Evolutionary conservation across 108 stramenopile species (phyloP).

Genomic region (Cylindrotheca closterium): DNA sequence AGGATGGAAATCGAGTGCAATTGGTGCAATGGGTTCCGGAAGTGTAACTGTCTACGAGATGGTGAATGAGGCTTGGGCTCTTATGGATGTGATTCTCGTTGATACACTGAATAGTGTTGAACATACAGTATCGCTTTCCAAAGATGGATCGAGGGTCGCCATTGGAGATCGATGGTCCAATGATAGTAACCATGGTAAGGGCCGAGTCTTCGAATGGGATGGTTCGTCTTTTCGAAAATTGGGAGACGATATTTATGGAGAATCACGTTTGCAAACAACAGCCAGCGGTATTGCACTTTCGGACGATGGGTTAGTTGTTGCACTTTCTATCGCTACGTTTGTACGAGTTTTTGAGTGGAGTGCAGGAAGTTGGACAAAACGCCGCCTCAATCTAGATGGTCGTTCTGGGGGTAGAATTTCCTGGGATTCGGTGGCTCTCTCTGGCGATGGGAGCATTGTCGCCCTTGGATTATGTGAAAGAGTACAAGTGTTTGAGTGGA

Average conservation of each 20-base stretch:
- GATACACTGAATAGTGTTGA: constrained; percentile 20
- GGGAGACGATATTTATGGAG: constrained; percentile 26
- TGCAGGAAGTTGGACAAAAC: not conserved
- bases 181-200: constrained; percentile 24
- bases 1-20: constrained; percentile 27
- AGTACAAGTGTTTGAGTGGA: not conserved
- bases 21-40: constrained; percentile 4
- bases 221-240: not conserved
- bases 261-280: constrained; percentile 18
- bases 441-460: not conserved
- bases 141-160: constrained; percentile 32
- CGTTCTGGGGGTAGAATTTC: not conserved
- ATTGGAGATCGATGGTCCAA: constrained; percentile 25
- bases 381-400: not conserved
- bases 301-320: constrained; percentile 32
- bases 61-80: constrained; percentile 13
- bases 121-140: constrained; percentile 38
- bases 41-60: constrained; percentile 28
- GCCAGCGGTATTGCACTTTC: constrained; percentile 45
- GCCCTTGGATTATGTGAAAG: not conserved
- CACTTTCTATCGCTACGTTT: constrained; percentile 33
- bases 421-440: not conserved
- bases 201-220: constrained; percentile 18
- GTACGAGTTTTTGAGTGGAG: constrained; percentile 16
- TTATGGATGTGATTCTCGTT: constrained; percentile 16